A percentile compares a stretch with the other conserved stretches of the same genome.
Conservation (phyloP, 441 rosid genomes). For the Gossypium davidsonii region DNA sequence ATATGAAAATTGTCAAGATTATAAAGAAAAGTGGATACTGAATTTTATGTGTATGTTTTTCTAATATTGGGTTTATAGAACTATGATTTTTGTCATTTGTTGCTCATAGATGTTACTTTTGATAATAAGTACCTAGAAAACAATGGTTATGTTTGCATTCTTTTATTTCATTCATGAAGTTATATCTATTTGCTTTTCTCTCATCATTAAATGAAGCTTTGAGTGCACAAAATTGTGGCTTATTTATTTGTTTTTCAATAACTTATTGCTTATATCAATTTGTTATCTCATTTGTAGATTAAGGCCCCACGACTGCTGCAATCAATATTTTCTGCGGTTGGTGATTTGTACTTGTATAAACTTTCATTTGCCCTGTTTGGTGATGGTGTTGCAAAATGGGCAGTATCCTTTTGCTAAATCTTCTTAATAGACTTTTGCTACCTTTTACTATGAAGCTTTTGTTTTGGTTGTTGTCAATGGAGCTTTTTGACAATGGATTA, state of each 20-base stretch:
- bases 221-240: slow-evolving; percentile 4
- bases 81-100: background rate
- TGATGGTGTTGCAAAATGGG: slow-evolving; percentile 52
- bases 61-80: background rate
- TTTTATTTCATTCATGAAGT: background rate
- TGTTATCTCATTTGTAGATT: slow-evolving; percentile 34
- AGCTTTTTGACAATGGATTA: slow-evolving; percentile 10
- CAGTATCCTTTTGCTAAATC: slow-evolving; percentile 54
- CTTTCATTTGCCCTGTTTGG: slow-evolving; percentile 54
- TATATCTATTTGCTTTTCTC: background rate
- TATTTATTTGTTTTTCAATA: slow-evolving; percentile 8
- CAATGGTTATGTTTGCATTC: background rate
- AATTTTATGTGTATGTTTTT: background rate
- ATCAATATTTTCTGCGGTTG: slow-evolving; percentile 76
- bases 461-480: background rate
- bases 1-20: background rate
- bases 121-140: background rate
- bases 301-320: slow-evolving; percentile 71
- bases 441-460: background rate
- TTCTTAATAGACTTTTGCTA: background rate
- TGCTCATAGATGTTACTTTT: background rate
- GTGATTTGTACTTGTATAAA: slow-evolving; percentile 74
- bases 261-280: background rate
- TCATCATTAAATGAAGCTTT: background rate
- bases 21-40: background rate